Conservation (phyloP, 1,284 basidiomycete genomes). For the Hortiboletus rubellus region DNA sequence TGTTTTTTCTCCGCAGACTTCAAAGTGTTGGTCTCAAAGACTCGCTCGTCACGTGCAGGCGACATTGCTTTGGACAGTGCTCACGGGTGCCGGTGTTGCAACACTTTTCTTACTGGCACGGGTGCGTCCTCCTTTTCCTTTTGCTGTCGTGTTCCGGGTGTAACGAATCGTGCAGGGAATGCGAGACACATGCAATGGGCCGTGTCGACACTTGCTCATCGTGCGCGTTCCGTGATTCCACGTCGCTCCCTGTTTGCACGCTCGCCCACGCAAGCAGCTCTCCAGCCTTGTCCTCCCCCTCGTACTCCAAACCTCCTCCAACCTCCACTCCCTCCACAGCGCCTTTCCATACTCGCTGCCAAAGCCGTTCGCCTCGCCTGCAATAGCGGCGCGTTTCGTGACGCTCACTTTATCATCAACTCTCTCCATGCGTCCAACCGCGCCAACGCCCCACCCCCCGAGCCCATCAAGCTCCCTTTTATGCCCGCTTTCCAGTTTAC, state of each 20-base stretch:
- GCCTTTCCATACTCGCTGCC: constrained; percentile 43
- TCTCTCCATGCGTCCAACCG: constrained; percentile 50
- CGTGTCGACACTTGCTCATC: constrained; percentile 49
- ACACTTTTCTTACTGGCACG: not conserved
- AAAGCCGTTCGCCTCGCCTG: constrained; percentile 53
- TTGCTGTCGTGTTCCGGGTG: not conserved
- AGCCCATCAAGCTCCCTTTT: constrained; percentile 25
- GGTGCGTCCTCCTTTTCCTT: constrained; percentile 11
- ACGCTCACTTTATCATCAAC: constrained; percentile 59
- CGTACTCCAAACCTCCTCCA: not conserved
- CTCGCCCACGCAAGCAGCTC: constrained; percentile 1
- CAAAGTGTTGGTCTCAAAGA: too few species aligned
- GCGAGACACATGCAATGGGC: constrained; percentile 64
- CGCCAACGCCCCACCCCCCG: constrained; percentile 14
- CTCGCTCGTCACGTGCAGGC: constrained; percentile 23
- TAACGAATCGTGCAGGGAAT: constrained; percentile 39
- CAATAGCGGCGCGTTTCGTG: constrained; percentile 43
- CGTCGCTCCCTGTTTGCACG: not conserved
- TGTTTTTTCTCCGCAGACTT: not conserved
- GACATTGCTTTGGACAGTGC: not conserved
- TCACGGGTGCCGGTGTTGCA: too few species aligned
- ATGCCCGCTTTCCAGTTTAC: constrained; percentile 35
- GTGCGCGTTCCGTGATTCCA: constrained; percentile 5
- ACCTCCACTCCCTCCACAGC: too few species aligned
- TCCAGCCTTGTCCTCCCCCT: not conserved